phyloP scores from a whole-genome alignment of 2,329 filamentous ascomycete species.

The Chalaropsis ovoidea region DNA sequence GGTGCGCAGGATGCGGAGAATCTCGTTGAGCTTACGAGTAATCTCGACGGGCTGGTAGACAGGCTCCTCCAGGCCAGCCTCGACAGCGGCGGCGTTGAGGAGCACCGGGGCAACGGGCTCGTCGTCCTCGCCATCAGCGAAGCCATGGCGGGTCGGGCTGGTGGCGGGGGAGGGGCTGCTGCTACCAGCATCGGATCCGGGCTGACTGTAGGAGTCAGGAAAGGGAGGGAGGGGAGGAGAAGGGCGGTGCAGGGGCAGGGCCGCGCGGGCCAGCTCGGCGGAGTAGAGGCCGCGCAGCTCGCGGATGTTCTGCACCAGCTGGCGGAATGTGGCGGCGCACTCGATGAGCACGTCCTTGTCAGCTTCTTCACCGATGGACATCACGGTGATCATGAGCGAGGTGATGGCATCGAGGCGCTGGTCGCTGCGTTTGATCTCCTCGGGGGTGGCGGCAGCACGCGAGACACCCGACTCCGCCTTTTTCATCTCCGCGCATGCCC shows the following conservation, averaged over 20 bases:
- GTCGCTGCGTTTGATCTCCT: not conserved
- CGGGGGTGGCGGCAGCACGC: not conserved
- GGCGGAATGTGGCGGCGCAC: not conserved
- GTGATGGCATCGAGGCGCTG: not conserved
- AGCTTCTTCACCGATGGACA: not conserved
- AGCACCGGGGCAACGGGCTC: constrained; percentile 2
- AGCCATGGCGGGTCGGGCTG: not conserved
- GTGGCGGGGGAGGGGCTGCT: not conserved
- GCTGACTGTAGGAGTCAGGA: not conserved
- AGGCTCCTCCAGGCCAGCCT: not conserved
- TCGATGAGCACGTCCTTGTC: not conserved
- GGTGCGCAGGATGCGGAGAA: constrained; percentile 3
- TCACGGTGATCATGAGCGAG: not conserved
- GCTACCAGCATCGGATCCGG: not conserved
- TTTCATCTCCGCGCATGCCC: not conserved
- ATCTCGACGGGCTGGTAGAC: constrained; percentile 9
- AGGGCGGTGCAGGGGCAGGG: not conserved
- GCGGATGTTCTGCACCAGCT: not conserved
- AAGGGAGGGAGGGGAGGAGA: not conserved
- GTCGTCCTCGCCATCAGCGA: not conserved
- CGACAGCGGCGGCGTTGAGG: not conserved
- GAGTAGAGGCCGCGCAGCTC: not conserved
- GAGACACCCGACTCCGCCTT: not conserved
- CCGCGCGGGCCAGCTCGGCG: not conserved
- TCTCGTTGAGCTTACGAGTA: constrained; percentile 12